Evolutionary conservation across 140 eudicot species (phyloP), one percentile per base, ranked within the genome.

Genomic region (Senecio squalidus): DNA sequence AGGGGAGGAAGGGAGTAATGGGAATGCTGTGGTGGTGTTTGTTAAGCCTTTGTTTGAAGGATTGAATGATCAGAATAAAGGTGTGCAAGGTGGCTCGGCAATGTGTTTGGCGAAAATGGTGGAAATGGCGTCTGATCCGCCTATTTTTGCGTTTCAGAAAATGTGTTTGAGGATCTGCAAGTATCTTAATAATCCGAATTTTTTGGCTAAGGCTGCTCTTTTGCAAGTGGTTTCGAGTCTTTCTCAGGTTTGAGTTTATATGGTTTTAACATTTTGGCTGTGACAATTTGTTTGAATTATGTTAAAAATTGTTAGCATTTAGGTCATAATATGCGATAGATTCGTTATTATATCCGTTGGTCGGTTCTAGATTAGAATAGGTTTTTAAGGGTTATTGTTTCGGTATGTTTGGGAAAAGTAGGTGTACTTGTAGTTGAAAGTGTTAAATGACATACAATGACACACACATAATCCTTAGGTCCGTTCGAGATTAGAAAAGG

Each of bases 1-100:
- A 55, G 91, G 88, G 29, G 82, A 72, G 2, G 80, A 58, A 45
- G 80, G 33, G 34, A 67, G 58, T 76, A 58, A 80, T 64, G 87
- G 82, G 44, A 58, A 82, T 17, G 72, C 80, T 50, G 96, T 88
- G 50, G 70, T 81, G 2, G 49, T 88, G 73, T 88, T 88, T 71
- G 80, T 74, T 64, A 86, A 78, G 85, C 97, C 97, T 0, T 83
- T 90, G 79, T 83, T 90, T 70, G 97, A 90, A 75, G 81, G 82
- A n/a, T 68, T 90, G 95, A 69, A 73, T 67, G 97, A 90, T 78
- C 89, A 86, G 76, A 86, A 70, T 58, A 88, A 84, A 70, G 83
- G 77, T 57, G 94, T 86, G 3, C 96, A 88, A 47, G 80, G 75
- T 43, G 95, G 94, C 7, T 58, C 94, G 0, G 94, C 95, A 29